phyloP scores from a whole-genome alignment of 306 rosid species.

The Crotalaria pallida region DNA sequence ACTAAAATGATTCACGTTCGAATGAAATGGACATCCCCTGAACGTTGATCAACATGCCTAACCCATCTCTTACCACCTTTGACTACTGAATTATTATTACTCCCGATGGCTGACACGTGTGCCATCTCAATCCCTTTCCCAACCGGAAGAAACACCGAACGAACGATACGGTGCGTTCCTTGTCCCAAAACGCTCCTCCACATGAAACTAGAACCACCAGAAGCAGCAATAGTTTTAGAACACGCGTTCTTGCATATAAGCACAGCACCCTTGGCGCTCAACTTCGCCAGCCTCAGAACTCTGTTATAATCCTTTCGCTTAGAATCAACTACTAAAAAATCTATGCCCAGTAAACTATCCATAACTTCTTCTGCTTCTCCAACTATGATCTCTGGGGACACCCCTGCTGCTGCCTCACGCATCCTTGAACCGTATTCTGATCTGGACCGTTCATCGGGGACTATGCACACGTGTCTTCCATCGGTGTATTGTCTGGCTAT shows the following conservation, averaged over 20 bases:
- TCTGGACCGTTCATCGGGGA: constrained; percentile 66
- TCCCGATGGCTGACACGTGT: constrained; percentile 48
- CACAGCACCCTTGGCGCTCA: constrained; percentile 73
- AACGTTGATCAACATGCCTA: constrained; percentile 70
- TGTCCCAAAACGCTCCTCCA: constrained; percentile 56
- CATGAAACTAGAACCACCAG: constrained; percentile 39
- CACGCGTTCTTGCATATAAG: constrained; percentile 68
- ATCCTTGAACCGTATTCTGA: constrained; percentile 49
- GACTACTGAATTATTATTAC: constrained; percentile 1
- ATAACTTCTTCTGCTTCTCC: constrained; percentile 75
- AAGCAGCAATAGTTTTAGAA: constrained; percentile 12
- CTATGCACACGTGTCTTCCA: constrained; percentile 78
- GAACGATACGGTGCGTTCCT: constrained; percentile 51
- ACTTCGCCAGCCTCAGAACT: constrained; percentile 53
- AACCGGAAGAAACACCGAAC: constrained; percentile 83
- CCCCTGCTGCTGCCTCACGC: constrained; percentile 40
- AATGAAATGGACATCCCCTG: constrained; percentile 79
- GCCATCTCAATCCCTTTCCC: constrained; percentile 86
- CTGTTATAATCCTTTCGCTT: constrained; percentile 47
- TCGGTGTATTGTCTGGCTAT: constrained; percentile 68
- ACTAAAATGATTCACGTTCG: constrained; percentile 37
- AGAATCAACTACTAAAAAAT: constrained; percentile 76
- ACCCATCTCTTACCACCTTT: constrained; percentile 54
- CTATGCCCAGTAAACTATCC: constrained; percentile 50
- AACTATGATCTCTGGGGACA: constrained; percentile 49